These are phyloP conservation scores for Osmanthus fragrans DNA, from an alignment of 257 asterid genomes.

Conservation along the genomic window DNA sequence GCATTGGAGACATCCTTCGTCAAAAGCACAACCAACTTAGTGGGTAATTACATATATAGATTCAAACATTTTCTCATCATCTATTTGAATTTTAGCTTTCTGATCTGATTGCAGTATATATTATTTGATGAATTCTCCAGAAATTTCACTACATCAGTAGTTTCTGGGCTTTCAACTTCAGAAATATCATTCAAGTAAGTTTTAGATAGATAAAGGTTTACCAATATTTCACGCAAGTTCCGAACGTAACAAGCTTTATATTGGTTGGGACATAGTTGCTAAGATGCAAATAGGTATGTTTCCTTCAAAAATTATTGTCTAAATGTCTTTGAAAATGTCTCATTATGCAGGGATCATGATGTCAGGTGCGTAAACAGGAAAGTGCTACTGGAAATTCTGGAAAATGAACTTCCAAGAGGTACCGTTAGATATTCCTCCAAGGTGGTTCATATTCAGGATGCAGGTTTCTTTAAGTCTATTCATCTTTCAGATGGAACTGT, in stretches of 20 bases:
- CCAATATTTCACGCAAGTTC: too few relatives aligned
- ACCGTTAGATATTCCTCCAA: constrained; percentile 43
- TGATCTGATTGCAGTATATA: neutral
- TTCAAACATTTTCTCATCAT: neutral
- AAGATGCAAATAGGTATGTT: neutral
- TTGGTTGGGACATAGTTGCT: neutral
- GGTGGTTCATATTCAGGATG: constrained; percentile 36
- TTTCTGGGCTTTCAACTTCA: constrained; percentile 39
- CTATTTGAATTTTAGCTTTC: neutral
- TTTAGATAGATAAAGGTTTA: constrained; percentile 1
- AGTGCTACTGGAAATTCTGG: constrained; percentile 36
- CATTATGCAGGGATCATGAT: constrained; percentile 40
- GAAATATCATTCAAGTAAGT: constrained; percentile 38
- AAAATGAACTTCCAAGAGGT: constrained; percentile 38
- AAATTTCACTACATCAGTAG: constrained; percentile 31
- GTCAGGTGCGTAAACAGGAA: constrained; percentile 46
- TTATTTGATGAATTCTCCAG: constrained; percentile 21
- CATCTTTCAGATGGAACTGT: constrained; percentile 44
- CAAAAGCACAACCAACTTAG: constrained; percentile 31
- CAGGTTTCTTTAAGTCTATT: constrained; percentile 34
- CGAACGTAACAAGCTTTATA: too few relatives aligned
- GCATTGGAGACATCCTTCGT: constrained; percentile 43
- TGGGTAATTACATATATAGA: constrained; percentile 14
- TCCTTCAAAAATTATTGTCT: neutral
- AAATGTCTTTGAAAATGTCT: too few relatives aligned